Base-by-base conservation (phyloP, 495 filamentous ascomycete genomes). In the Podospora pseudoanserina region DNA sequence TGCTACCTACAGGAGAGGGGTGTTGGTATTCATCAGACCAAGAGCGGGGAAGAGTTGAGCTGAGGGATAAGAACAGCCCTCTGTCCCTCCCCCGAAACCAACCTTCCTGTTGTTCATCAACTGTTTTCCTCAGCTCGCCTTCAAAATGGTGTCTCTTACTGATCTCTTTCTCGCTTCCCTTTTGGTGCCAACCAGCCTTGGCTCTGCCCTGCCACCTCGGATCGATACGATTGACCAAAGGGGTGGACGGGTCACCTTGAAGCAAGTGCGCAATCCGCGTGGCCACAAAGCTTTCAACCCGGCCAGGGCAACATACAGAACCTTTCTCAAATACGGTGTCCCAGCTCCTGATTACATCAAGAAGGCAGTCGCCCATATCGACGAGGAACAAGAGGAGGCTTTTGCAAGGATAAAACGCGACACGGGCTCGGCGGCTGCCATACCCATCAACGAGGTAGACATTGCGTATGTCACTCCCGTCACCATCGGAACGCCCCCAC, bases 401-500 rank as follows among this genome's bases (percentile, higher is more conserved):
- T 58, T 30, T 2, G 7, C 60, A 9, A 18, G 32, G 20, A 39
- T 9, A 23, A 67, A 79, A 57, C 81, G 80, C 34, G 84, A 82
- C 63, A 79, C 78, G 0, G 79, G 79, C 72, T 74, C 69, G 61
- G 88, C 83, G 30, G 73, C 79, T 44, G 86, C 88, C 30, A 83
- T 77, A 5, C 90, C 91, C 63, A 73, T 76, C 3, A 81, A 87
- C 74, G 63, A 76, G n/a, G 79, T 83, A 68, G 91, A 93, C 73
- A 69, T 74, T 15, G 86, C 90, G 76, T 94, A 92, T 72, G 73
- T 93, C 61, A 86, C 84, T 39, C 89, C 90, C 28, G 90, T 93
- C 67, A 80, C 76, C 7, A 81, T 93, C 69, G 91, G 91, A 69
- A 81, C 79, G 0, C 80, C 80, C 0, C 80, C 82, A 16, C 86